phyloP scores from a whole-genome alignment of 441 rosid species.

The Erodium chrysanthum region DNA sequence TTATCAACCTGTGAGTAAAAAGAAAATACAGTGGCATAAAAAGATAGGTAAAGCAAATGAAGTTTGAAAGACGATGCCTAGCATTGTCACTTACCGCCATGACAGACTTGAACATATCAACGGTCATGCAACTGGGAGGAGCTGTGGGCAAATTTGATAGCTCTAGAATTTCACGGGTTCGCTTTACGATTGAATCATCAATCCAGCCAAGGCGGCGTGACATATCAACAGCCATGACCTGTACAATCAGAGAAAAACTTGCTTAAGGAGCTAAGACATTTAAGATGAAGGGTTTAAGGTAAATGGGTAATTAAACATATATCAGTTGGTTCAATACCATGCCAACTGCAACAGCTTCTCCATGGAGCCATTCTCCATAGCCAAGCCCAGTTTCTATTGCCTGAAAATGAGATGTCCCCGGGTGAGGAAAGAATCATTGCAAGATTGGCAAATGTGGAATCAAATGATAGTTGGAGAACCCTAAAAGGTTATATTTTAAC shows the following conservation, averaged over 20 bases:
- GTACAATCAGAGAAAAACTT: conserved; percentile 16
- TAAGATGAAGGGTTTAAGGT: neutral
- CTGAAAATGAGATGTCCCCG: conserved; percentile 30
- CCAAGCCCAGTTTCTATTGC: conserved; percentile 92
- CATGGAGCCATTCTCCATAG: conserved; percentile 94
- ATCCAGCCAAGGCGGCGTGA: conserved; percentile 97
- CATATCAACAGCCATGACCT: conserved; percentile 97
- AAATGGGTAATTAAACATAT: neutral
- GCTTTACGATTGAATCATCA: conserved; percentile 64
- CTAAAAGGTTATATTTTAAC: neutral
- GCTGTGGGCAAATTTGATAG: conserved; percentile 64
- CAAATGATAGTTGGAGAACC: conserved; percentile 3
- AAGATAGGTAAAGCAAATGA: neutral
- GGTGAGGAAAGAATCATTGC: conserved; percentile 2
- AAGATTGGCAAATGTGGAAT: neutral
- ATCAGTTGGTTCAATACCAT: conserved; percentile 32
- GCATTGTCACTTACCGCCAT: conserved; percentile 67
- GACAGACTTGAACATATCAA: conserved; percentile 83
- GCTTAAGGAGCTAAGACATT: conserved; percentile 10
- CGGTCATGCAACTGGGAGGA: conserved; percentile 77
- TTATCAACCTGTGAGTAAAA: conserved; percentile 64
- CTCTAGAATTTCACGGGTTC: conserved; percentile 47
- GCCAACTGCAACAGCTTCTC: conserved; percentile 98
- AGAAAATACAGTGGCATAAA: neutral
- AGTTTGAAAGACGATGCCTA: neutral